Percentiles rank a stretch among this genome's conserved stretches.
phyloP scores from a whole-genome alignment of 1,139 yeast genomes.

The Kodamaea alishanica region DNA sequence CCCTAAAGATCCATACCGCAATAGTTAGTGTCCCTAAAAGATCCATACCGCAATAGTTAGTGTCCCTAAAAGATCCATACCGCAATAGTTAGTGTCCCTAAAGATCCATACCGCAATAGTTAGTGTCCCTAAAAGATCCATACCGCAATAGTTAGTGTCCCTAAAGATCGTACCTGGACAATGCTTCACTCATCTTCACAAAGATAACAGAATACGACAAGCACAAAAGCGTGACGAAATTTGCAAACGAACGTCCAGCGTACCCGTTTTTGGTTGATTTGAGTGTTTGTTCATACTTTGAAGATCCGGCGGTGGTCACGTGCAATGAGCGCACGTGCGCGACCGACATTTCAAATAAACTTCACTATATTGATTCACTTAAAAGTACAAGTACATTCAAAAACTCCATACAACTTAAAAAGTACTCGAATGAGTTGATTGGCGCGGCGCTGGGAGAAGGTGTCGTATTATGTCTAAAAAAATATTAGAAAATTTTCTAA shows the following conservation, averaged over 20 bases:
- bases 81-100: too few species aligned
- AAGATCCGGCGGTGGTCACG: slow-evolving; percentile 57
- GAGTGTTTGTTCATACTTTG: slow-evolving; percentile 56
- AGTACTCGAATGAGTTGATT: slow-evolving; percentile 53
- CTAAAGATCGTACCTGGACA: slow-evolving; percentile 41
- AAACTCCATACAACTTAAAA: slow-evolving; percentile 26
- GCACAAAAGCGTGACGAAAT: slow-evolving; percentile 23
- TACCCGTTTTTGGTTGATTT: slow-evolving; percentile 44
- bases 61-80: too few species aligned
- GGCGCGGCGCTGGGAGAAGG: too few species aligned
- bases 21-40: too few species aligned
- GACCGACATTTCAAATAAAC: slow-evolving; percentile 51
- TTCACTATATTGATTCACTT: slow-evolving; percentile 67
- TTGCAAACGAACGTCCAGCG: slow-evolving; percentile 24
- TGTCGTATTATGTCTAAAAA: too few species aligned
- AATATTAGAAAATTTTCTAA: too few species aligned
- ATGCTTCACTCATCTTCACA: slow-evolving; percentile 32
- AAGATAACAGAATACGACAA: slow-evolving; percentile 45
- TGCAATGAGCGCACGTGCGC: slow-evolving; percentile 56
- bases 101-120: too few species aligned
- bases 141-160: too few species aligned
- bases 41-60: too few species aligned
- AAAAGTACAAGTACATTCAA: slow-evolving; percentile 19
- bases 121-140: too few species aligned
- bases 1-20: too few species aligned